Conservation (phyloP, 371 early-diverging fungal species). For the Paraphysoderma sedebokerense region DNA sequence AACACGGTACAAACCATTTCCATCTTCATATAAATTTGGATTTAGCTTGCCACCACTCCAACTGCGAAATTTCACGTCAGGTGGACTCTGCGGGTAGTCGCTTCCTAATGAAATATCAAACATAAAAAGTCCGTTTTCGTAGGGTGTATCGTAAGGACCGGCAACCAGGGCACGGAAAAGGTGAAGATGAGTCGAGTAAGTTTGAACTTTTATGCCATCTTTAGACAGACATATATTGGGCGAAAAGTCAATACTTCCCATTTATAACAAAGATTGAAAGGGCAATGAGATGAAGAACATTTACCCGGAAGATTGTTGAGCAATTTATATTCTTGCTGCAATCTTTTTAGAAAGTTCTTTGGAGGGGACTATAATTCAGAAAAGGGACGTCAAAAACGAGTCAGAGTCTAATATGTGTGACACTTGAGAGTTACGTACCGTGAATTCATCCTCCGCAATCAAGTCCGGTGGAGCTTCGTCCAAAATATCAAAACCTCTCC, state of each 20-base stretch:
- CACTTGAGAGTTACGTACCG: no score
- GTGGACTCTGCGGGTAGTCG: slow-evolving; percentile 5
- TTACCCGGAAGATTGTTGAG: not conserved
- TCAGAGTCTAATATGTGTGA: no score
- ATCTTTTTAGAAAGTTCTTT: not conserved
- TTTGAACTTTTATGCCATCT: not conserved
- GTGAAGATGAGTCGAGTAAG: not conserved
- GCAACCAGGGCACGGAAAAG: slow-evolving; percentile 10
- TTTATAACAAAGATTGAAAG: not conserved
- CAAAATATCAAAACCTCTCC: no score
- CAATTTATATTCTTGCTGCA: not conserved
- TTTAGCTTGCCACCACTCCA: slow-evolving; percentile 12
- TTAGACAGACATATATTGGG: not conserved
- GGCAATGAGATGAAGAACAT: no score
- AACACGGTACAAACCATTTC: not conserved
- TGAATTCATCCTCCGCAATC: no score
- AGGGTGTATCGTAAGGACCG: slow-evolving; percentile 9
- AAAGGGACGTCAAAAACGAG: no score
- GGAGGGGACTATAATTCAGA: not conserved
- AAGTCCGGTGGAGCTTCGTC: no score
- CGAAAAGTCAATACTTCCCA: not conserved
- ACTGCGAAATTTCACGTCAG: slow-evolving; percentile 7
- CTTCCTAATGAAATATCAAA: not conserved
- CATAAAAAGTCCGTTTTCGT: not conserved
- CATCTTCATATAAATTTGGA: slow-evolving; percentile 19